Percentiles rank a stretch among this genome's conserved stretches.
Evolutionary conservation across 2,329 filamentous ascomycete species (phyloP).

Genomic region (Verticillium klebahnii): DNA sequence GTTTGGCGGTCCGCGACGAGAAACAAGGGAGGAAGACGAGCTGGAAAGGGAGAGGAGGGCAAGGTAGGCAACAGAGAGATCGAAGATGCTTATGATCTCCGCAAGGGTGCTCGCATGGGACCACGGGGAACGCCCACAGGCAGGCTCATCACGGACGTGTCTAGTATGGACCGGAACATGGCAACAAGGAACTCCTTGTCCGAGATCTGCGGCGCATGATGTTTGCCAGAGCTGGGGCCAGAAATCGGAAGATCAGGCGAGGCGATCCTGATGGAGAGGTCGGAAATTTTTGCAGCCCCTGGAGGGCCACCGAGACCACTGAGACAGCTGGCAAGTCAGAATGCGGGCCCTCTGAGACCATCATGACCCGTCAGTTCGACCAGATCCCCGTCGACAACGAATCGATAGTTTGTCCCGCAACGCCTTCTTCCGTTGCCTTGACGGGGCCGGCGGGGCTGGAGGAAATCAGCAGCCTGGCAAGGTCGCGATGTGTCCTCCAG

Average conservation of each 20-base stretch:
- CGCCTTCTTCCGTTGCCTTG: not conserved
- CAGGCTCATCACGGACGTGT: not conserved
- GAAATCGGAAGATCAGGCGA: not conserved
- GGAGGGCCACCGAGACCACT: not conserved
- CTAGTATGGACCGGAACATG: not conserved
- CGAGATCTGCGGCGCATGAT: conserved; percentile 4
- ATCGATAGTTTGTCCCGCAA: not conserved
- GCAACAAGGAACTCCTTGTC: not conserved
- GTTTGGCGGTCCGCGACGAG: not conserved
- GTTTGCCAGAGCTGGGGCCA: not conserved
- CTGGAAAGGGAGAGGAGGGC: not conserved
- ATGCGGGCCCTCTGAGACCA: not conserved
- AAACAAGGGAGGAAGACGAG: not conserved
- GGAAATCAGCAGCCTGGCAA: not conserved
- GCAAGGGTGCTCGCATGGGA: not conserved
- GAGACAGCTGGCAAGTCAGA: not conserved
- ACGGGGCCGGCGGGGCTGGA: not conserved
- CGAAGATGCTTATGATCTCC: conserved; percentile 2
- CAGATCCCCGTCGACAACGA: not conserved
- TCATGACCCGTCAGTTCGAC: not conserved
- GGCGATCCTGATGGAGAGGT: not conserved
- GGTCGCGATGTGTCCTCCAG: not conserved
- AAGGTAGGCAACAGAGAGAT: not conserved
- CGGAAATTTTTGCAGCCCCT: not conserved
- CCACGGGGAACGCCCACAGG: not conserved